Evolutionary conservation across 176 grass and related monocot genomes (phyloP).

Genomic region (Hsuehochloa calcarea): DNA sequence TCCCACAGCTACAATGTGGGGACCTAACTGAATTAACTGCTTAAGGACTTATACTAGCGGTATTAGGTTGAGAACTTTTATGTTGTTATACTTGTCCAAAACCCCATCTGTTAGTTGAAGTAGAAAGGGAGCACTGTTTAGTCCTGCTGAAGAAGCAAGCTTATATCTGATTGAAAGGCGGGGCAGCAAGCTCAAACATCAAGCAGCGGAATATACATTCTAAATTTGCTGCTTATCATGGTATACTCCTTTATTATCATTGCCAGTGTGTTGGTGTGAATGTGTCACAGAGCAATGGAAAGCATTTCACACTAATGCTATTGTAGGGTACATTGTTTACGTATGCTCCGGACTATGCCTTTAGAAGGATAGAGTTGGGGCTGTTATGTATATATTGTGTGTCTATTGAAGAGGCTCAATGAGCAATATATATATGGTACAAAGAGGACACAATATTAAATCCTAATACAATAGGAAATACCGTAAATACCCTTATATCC

Average conservation of each 20-base stretch:
- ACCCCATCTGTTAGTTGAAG: constrained; percentile 11
- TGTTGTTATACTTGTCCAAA: constrained; percentile 8
- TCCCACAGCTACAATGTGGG: neutral
- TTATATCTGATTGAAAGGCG: neutral
- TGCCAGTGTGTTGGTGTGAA: neutral
- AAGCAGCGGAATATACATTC: neutral
- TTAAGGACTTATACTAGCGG: neutral
- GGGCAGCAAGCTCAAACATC: neutral
- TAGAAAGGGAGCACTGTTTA: neutral
- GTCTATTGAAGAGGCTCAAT: too few relatives aligned
- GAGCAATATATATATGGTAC: too few relatives aligned
- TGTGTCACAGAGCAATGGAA: neutral
- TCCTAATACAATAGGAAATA: too few relatives aligned
- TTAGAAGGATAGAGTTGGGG: neutral
- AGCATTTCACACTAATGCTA: neutral
- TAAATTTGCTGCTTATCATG: neutral
- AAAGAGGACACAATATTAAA: too few relatives aligned
- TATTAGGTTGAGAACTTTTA: constrained; percentile 14
- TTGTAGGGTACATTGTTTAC: constrained; percentile 2
- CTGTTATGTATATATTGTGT: too few relatives aligned
- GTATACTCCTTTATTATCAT: neutral
- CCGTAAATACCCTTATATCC: too few relatives aligned
- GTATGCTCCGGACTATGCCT: neutral
- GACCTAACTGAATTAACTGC: neutral
- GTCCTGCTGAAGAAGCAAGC: constrained; percentile 5